Evolutionary conservation across 225 moss, liverwort and hornwort species (phyloP).

Genomic region (Polytrichum commune): DNA sequence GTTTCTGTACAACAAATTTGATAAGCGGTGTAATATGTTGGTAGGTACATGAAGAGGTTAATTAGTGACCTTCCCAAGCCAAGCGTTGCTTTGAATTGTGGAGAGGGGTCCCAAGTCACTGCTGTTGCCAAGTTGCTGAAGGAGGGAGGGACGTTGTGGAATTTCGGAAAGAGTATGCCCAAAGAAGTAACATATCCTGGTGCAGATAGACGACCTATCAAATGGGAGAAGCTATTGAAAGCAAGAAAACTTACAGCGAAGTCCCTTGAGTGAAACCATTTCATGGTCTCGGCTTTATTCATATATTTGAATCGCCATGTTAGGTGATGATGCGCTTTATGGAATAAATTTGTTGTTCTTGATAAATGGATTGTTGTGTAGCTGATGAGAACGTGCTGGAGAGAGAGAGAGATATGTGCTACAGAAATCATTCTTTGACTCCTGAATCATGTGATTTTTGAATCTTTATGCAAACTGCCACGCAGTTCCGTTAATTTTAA

Average conservation of each 20-base stretch:
- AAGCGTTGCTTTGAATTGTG: slow-evolving; percentile 47
- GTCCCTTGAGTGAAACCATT: slow-evolving; percentile 21
- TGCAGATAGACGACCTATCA: slow-evolving; percentile 51
- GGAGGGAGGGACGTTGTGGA: slow-evolving; percentile 58
- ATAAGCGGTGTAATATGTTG: neutral
- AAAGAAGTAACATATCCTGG: slow-evolving; percentile 60
- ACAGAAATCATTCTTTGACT: too few relatives aligned
- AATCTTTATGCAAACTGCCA: too few relatives aligned
- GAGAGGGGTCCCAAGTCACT: slow-evolving; percentile 67
- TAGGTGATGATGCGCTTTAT: too few relatives aligned
- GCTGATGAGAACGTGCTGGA: too few relatives aligned
- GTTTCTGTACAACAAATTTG: too few relatives aligned
- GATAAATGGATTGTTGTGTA: too few relatives aligned
- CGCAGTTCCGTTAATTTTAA: too few relatives aligned
- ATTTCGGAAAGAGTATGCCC: slow-evolving; percentile 57
- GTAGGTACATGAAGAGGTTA: slow-evolving; percentile 72
- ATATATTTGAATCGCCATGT: too few relatives aligned
- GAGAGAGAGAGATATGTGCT: too few relatives aligned
- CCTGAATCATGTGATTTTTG: too few relatives aligned
- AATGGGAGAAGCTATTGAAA: slow-evolving; percentile 55
- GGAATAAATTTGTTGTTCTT: too few relatives aligned
- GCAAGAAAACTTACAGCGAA: slow-evolving; percentile 45
- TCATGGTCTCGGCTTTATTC: too few relatives aligned
- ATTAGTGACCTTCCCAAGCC: slow-evolving; percentile 69
- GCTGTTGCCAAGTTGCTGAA: slow-evolving; percentile 64